Evolutionary conservation across 148 eudicot genomes (phyloP).

Genomic region (Hydrangea macrophylla): DNA sequence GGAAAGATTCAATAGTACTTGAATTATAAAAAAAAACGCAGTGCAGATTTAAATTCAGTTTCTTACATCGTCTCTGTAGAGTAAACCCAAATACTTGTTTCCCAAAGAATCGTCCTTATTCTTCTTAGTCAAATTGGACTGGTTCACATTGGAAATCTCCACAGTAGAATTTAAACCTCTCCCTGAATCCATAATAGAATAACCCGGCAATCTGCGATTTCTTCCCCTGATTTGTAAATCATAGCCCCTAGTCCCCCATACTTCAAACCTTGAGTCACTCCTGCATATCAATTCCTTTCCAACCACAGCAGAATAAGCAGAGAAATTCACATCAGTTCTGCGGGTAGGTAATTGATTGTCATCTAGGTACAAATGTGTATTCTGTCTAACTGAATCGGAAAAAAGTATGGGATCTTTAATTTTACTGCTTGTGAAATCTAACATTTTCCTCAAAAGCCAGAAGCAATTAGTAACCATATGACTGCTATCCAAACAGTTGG

Average conservation of each 20-base stretch:
- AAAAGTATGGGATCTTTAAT: constrained; percentile 73
- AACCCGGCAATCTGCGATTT: constrained; percentile 73
- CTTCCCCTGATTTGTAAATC: constrained; percentile 64
- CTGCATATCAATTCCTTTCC: constrained; percentile 79
- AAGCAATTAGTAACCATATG: constrained; percentile 97
- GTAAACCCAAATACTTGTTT: constrained; percentile 67
- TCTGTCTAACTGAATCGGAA: constrained; percentile 60
- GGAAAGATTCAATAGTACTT: background rate
- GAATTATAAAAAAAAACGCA: background rate
- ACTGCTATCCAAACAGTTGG: constrained; percentile 97
- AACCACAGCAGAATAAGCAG: constrained; percentile 74
- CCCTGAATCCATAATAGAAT: constrained; percentile 42
- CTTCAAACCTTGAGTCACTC: constrained; percentile 87
- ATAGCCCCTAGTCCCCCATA: constrained; percentile 88
- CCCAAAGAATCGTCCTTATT: constrained; percentile 38
- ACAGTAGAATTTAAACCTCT: constrained; percentile 48
- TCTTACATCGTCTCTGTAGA: constrained; percentile 69
- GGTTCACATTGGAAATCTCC: constrained; percentile 25
- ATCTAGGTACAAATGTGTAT: constrained; percentile 48
- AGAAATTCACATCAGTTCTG: constrained; percentile 87
- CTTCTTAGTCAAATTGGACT: constrained; percentile 20
- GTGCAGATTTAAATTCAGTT: background rate
- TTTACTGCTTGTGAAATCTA: constrained; percentile 71
- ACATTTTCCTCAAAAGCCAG: constrained; percentile 80
- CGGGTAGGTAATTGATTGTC: constrained; percentile 79